Base-by-base conservation (phyloP, 768 basidiomycete genomes). In the Royoungia palumana region DNA sequence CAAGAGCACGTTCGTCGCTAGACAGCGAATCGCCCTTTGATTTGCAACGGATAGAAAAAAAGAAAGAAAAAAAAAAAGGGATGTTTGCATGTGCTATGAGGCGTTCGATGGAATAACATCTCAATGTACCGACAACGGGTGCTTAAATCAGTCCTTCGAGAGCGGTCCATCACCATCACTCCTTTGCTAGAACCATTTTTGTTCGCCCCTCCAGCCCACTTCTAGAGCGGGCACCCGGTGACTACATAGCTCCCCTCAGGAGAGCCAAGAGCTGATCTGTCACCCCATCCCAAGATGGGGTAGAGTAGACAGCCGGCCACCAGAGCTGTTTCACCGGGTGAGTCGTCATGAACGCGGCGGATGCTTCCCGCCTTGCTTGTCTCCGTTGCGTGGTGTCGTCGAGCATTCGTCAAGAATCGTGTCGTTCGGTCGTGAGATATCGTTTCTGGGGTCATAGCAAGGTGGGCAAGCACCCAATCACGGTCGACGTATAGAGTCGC, bases 401-500 rank as follows among this genome's bases (percentile, higher is more conserved):
- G 42, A 65, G 28, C 50, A 58, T 67, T 68, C 65, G 63, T 69
- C 69, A 64, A 70, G 67, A 70, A 69, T 67, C 49, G 41, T 46
- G 63, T 69, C 64, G 55, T 53, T 67, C 57, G 54, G 56, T 69
- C 64, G 60, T 69, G 39, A 32, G 16, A 55, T 48, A 30, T 68
- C 61, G 61, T 63, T 54, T 63, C 61, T 63, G 66, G 57, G 58
- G 55, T 66, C 57, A 58, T 68, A 45, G 55, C 63, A 62, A 65
- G 59, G 57, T 57, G 53, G 50, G 44, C 47, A 60, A 37, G 62
- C 46, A 54, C 50, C 54, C 51, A 49, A 42, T 50, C 52, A 45
- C 46, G 41, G 51, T 41, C 38, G 35, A 45, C 35, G 40, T 22
- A 51, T 22, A 41, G 43, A 36, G 44, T 49, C 62, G 46, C 43